These are phyloP conservation scores for Fusarium sp. DNA, from an alignment of 2,329 filamentous ascomycete genomes.

Conservation along the genomic window DNA sequence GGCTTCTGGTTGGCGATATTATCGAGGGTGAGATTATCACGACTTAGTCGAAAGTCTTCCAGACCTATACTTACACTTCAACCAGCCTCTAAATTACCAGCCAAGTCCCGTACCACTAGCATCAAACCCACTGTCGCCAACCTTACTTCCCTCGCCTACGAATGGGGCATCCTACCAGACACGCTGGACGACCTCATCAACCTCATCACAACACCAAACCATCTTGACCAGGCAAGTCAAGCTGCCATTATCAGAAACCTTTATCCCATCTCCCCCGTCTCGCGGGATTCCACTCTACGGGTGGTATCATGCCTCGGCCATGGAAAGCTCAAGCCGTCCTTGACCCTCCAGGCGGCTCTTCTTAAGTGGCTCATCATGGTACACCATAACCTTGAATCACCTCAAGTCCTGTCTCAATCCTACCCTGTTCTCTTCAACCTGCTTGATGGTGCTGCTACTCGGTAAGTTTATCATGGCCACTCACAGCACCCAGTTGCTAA, in stretches of 20 bases:
- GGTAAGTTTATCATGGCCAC: conserved; percentile 58
- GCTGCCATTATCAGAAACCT: conserved; percentile 78
- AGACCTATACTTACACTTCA: background rate
- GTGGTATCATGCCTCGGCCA: conserved; percentile 82
- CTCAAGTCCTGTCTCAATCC: conserved; percentile 72
- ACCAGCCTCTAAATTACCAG: conserved; percentile 69
- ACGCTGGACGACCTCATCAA: conserved; percentile 74
- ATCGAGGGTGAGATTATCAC: conserved; percentile 45
- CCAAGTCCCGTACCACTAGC: conserved; percentile 73
- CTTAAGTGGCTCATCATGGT: conserved; percentile 84
- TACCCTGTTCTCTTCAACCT: conserved; percentile 85
- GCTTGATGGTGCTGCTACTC: conserved; percentile 82
- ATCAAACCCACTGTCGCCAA: conserved; percentile 74
- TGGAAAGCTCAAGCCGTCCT: conserved; percentile 79
- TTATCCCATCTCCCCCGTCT: conserved; percentile 77
- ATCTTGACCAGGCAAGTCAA: conserved; percentile 81
- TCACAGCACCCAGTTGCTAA: conserved; percentile 25
- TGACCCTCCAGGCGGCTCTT: conserved; percentile 76
- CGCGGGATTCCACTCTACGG: conserved; percentile 70
- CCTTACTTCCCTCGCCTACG: conserved; percentile 73
- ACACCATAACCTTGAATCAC: conserved; percentile 76
- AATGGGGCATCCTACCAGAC: conserved; percentile 72
- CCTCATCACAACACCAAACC: conserved; percentile 73
- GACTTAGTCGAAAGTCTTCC: background rate
- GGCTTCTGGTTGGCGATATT: conserved; percentile 53